These are phyloP conservation scores for Podosphaera leucotricha DNA, from an alignment of 2,329 filamentous ascomycete species.

Conservation along the genomic window DNA sequence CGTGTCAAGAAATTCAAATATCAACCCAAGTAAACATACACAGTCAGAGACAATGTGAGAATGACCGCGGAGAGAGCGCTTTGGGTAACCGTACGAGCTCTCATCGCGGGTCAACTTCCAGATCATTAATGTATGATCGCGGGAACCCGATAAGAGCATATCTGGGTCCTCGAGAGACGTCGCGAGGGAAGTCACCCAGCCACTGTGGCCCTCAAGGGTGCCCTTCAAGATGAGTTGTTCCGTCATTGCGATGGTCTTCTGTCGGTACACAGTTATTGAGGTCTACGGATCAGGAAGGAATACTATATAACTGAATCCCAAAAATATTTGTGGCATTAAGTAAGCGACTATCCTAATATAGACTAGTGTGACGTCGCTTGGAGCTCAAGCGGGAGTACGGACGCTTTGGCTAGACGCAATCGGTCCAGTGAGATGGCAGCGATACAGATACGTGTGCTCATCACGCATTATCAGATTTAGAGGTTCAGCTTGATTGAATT, in stretches of 20 bases:
- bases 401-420: too few relatives aligned
- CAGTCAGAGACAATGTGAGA: conserved; percentile 99
- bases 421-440: too few relatives aligned
- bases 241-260: conserved; percentile 14
- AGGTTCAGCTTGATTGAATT: too few relatives aligned
- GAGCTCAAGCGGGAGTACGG: background rate
- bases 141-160: conserved; percentile 94
- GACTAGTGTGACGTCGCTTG: background rate
- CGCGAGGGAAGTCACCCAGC: conserved; percentile 97
- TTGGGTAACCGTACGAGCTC: conserved; percentile 93
- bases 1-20: conserved; percentile 2
- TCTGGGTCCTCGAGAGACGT: conserved; percentile 99
- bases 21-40: conserved; percentile 36
- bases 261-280: conserved; percentile 5
- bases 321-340: background rate
- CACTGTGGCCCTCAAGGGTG: conserved; percentile 96
- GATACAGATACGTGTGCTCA: too few relatives aligned
- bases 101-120: conserved; percentile 99
- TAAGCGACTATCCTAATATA: background rate
- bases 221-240: conserved; percentile 54
- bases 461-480: too few relatives aligned
- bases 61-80: conserved; percentile 96
- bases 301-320: background rate
- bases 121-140: conserved; percentile 99
- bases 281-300: too few relatives aligned